A percentile compares a stretch with the other conserved stretches of the same genome.
phyloP scores from a whole-genome alignment of 352 stramenopile genomes.

The Phytopythium cucurbitacearum region DNA sequence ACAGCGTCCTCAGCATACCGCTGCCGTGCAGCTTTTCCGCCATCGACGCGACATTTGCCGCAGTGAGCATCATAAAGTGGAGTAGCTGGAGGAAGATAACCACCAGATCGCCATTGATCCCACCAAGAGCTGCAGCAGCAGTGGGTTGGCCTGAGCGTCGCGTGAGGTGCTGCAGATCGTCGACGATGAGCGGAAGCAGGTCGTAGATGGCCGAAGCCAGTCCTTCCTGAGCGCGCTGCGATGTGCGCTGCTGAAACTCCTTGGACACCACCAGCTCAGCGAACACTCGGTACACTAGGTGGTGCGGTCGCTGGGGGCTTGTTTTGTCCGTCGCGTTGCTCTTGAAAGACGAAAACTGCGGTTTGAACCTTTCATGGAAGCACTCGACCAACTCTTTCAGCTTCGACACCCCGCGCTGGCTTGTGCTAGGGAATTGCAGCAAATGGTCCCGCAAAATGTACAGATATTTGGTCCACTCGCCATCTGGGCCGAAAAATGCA shows the following conservation, averaged over 20 bases:
- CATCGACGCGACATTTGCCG: slow-evolving; percentile 16
- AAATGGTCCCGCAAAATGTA: slow-evolving; percentile 51
- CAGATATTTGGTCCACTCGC: slow-evolving; percentile 57
- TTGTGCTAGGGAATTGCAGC: slow-evolving; percentile 27
- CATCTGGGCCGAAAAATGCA: slow-evolving; percentile 17
- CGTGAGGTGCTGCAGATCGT: slow-evolving; percentile 32
- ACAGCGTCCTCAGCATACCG: slow-evolving; percentile 36
- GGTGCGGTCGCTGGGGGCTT: slow-evolving; percentile 16
- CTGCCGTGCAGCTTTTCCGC: slow-evolving; percentile 36
- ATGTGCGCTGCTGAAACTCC: slow-evolving; percentile 32
- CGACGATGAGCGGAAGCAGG: slow-evolving; percentile 31
- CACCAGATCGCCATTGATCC: slow-evolving; percentile 25
- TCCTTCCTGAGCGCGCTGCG: slow-evolving; percentile 27
- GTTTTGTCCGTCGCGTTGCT: not conserved
- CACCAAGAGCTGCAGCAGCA: not conserved
- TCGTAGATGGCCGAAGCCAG: slow-evolving; percentile 28
- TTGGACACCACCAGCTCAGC: slow-evolving; percentile 50
- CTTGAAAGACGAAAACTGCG: slow-evolving; percentile 2
- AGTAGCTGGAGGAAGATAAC: slow-evolving; percentile 47
- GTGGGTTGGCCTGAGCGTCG: not conserved
- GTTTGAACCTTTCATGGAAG: not conserved
- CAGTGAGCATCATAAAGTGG: slow-evolving; percentile 36
- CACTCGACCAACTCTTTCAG: slow-evolving; percentile 29
- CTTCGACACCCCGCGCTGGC: slow-evolving; percentile 21
- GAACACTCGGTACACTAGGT: slow-evolving; percentile 44